Conservation (phyloP, 495 filamentous ascomycete genomes). For the Aspergillus incahuasiensis region DNA sequence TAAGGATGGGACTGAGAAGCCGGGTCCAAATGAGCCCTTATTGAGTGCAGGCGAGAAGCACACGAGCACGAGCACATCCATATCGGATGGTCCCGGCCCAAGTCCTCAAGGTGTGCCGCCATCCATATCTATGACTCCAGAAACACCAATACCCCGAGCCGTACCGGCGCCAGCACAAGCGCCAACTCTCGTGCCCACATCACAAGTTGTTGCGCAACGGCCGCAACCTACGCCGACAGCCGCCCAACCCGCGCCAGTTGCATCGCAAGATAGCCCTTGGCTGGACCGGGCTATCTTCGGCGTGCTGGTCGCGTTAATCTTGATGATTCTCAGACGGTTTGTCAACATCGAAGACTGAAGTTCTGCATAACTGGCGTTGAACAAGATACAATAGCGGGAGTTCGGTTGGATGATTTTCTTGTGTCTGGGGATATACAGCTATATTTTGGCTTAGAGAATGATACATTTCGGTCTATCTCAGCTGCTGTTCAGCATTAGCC, state of each 20-base stretch:
- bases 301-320: slow-evolving; percentile 42
- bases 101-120: background rate
- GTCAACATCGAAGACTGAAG: slow-evolving; percentile 25
- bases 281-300: slow-evolving; percentile 54
- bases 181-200: background rate
- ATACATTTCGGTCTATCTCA: background rate
- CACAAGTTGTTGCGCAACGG: background rate
- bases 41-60: background rate
- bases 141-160: background rate
- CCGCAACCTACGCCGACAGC: background rate
- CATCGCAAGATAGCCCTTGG: slow-evolving; percentile 41
- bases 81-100: background rate
- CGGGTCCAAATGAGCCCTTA: no score
- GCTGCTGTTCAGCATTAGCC: no score
- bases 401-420: background rate
- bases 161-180: background rate
- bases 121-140: slow-evolving; percentile 3
- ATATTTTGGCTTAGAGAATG: background rate
- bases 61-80: background rate
- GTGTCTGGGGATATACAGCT: background rate
- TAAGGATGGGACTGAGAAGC: background rate
- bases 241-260: background rate
- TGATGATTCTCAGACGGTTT: slow-evolving; percentile 43
- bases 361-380: background rate
- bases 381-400: background rate